These are phyloP conservation scores for Kurtzmaniella cleridarum DNA, from an alignment of 805 yeast genomes.

Conservation along the genomic window DNA sequence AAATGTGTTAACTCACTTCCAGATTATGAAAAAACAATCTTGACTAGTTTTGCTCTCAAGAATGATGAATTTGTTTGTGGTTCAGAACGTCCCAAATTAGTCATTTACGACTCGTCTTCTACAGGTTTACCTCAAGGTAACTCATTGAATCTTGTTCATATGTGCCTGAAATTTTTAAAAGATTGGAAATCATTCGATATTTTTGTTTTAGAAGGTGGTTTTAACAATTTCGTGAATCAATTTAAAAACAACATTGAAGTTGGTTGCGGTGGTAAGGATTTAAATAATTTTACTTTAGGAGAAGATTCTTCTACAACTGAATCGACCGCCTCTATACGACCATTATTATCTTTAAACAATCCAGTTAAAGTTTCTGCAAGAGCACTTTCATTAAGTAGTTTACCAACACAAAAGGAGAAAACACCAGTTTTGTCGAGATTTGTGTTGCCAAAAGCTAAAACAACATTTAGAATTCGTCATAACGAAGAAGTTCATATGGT, in stretches of 20 bases:
- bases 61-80: constrained; percentile 6
- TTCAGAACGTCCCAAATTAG: constrained; percentile 18
- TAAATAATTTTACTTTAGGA: not conserved
- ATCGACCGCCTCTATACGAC: too few relatives aligned
- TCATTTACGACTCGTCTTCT: constrained; percentile 46
- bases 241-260: constrained; percentile 15
- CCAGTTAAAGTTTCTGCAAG: not conserved
- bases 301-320: not conserved
- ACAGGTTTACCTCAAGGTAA: constrained; percentile 13
- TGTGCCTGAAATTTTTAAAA: constrained; percentile 44
- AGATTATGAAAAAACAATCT: constrained; percentile 39
- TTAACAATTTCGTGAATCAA: constrained; percentile 24
- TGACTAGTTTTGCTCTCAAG: constrained; percentile 24
- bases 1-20: constrained; percentile 61
- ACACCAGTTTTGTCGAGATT: constrained; percentile 48
- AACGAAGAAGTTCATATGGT: constrained; percentile 45
- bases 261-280: constrained; percentile 8
- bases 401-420: not conserved
- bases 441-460: constrained; percentile 41
- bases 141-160: constrained; percentile 38
- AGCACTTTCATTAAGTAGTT: not conserved
- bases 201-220: constrained; percentile 39
- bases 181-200: constrained; percentile 29
- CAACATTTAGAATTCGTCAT: constrained; percentile 38
- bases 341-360: too few relatives aligned